Conservation (phyloP, 345 rosid genomes). For the Punica granatum region DNA sequence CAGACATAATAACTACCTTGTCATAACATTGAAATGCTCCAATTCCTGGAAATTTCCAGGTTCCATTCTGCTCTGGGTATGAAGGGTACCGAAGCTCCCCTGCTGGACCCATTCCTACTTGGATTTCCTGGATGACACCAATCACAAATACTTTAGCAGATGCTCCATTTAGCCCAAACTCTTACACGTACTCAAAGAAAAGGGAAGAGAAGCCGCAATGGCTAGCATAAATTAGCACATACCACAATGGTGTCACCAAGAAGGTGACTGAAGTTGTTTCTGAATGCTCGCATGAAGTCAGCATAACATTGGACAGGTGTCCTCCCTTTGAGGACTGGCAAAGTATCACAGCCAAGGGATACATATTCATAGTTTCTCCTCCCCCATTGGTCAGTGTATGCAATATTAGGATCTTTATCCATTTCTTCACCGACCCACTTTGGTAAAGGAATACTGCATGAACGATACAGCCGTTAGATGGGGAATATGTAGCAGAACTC, state of each 20-base stretch:
- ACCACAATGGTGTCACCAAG: constrained; percentile 94
- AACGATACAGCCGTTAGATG: neutral
- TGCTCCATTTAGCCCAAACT: neutral
- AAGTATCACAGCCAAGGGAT: constrained; percentile 86
- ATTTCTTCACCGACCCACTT: constrained; percentile 83
- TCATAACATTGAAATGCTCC: constrained; percentile 99
- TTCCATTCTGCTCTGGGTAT: constrained; percentile 76
- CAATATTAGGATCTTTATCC: constrained; percentile 61
- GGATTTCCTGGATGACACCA: constrained; percentile 60
- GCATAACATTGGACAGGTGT: constrained; percentile 89
- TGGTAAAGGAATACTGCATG: constrained; percentile 74
- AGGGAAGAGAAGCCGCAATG: neutral
- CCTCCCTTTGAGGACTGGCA: constrained; percentile 82
- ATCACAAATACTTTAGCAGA: neutral
- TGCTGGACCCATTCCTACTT: constrained; percentile 99
- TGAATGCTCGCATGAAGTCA: constrained; percentile 92
- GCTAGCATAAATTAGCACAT: constrained; percentile 13
- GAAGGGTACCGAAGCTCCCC: constrained; percentile 96
- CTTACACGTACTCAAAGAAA: neutral
- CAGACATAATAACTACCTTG: constrained; percentile 31
- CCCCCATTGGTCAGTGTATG: constrained; percentile 99
- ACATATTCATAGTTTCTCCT: constrained; percentile 83
- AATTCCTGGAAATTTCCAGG: constrained; percentile 94
- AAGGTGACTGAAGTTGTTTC: constrained; percentile 67
- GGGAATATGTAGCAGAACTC: neutral